These are phyloP conservation scores for Aspergillus pseudoterreus DNA, from an alignment of 2,329 filamentous ascomycete genomes.

Conservation along the genomic window DNA sequence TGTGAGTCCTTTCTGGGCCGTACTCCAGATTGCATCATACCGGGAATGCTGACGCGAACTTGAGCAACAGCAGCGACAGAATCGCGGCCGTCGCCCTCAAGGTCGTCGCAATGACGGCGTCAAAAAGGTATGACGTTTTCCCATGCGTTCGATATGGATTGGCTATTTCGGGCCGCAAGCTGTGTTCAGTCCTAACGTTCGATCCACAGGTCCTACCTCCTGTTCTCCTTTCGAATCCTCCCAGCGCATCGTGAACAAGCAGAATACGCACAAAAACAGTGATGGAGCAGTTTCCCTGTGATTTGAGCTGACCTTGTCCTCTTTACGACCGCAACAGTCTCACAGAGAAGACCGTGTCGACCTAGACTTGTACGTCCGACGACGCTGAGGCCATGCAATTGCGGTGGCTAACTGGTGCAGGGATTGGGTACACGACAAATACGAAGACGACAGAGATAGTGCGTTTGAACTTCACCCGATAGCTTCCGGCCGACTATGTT, in stretches of 20 bases:
- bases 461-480: conserved; percentile 19
- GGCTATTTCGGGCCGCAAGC: too few species aligned
- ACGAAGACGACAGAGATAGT: conserved; percentile 66
- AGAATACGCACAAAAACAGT: conserved; percentile 11
- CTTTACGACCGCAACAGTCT: conserved; percentile 39
- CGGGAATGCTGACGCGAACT: conserved; percentile 13
- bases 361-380: conserved; percentile 39
- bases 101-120: conserved; percentile 72
- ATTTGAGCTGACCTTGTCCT: conserved; percentile 43
- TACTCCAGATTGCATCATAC: neutral
- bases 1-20: conserved; percentile 34
- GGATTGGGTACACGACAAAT: conserved; percentile 94
- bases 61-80: conserved; percentile 15
- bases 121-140: conserved; percentile 67
- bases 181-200: neutral
- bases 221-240: conserved; percentile 31
- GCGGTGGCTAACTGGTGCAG: conserved; percentile 39
- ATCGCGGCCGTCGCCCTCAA: conserved; percentile 34
- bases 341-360: conserved; percentile 44
- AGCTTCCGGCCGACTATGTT: conserved; percentile 4
- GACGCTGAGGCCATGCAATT: neutral
- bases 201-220: conserved; percentile 43
- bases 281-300: conserved; percentile 32
- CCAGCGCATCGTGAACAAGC: conserved; percentile 36
- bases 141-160: too few species aligned